A percentile compares a stretch with the other conserved stretches of the same genome.
Conservation (phyloP, 495 filamentous ascomycete genomes). For the Acidomyces sp. region DNA sequence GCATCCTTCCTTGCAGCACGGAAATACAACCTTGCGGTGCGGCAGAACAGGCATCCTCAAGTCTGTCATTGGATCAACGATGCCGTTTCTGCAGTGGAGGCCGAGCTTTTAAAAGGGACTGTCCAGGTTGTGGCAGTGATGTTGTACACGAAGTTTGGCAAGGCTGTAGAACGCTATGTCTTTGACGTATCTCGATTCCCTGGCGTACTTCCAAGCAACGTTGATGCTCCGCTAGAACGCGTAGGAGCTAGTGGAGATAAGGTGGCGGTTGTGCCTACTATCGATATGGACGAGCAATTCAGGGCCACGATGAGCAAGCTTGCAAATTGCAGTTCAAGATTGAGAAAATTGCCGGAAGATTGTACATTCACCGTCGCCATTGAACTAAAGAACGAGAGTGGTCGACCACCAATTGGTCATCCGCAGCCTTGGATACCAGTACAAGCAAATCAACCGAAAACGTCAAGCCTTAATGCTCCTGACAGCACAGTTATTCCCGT, state of each 20-base stretch:
- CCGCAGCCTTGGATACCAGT: constrained; percentile 57
- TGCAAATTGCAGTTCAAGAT: constrained; percentile 41
- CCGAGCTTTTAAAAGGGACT: constrained; percentile 57
- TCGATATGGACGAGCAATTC: constrained; percentile 63
- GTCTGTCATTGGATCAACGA: constrained; percentile 87
- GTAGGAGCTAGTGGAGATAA: constrained; percentile 7
- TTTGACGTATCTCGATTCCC: constrained; percentile 75
- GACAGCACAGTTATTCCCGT: constrained; percentile 32
- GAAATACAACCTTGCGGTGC: constrained; percentile 79
- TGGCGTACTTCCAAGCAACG: constrained; percentile 38
- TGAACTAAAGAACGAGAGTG: constrained; percentile 65
- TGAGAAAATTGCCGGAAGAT: constrained; percentile 53
- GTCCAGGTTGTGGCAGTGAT: constrained; percentile 64
- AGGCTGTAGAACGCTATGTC: constrained; percentile 62
- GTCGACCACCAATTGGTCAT: constrained; percentile 61
- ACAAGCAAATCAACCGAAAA: constrained; percentile 29
- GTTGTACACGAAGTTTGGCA: constrained; percentile 45
- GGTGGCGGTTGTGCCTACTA: constrained; percentile 16
- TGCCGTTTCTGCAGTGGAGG: constrained; percentile 61
- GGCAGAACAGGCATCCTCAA: constrained; percentile 77
- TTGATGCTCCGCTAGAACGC: constrained; percentile 29
- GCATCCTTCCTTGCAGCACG: constrained; percentile 67
- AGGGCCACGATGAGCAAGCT: constrained; percentile 43
- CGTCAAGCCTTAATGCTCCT: constrained; percentile 7
- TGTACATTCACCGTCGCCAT: constrained; percentile 82